Conservation (phyloP, 495 filamentous ascomycete species). For the Venustampulla echinocandica region DNA sequence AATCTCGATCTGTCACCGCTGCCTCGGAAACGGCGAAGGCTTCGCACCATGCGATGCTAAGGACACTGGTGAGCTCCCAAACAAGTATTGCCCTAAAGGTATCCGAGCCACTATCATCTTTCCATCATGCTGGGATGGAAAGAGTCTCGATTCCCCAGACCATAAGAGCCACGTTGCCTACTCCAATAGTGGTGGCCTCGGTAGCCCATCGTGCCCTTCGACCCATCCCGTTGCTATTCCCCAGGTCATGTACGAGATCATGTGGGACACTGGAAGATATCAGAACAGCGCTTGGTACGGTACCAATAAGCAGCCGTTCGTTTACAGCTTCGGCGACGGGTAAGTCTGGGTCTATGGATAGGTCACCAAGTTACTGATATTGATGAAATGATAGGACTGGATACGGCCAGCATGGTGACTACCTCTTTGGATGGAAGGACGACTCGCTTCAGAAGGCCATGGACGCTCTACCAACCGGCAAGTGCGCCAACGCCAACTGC, state of each 20-base stretch:
- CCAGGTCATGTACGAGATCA: conserved; percentile 52
- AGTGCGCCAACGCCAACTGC: conserved; percentile 29
- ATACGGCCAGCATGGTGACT: conserved; percentile 59
- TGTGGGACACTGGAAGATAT: conserved; percentile 42
- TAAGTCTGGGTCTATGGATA: conserved; percentile 12
- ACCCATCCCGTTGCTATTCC: conserved; percentile 48
- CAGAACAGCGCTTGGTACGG: conserved; percentile 38
- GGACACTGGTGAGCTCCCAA: conserved; percentile 6
- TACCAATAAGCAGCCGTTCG: conserved; percentile 26
- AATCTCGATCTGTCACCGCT: conserved; percentile 6
- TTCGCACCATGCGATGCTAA: conserved; percentile 7
- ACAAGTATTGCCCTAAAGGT: conserved; percentile 6
- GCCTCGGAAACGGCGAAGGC: conserved; percentile 4
- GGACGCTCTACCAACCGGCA: conserved; percentile 18
- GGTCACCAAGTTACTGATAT: conserved; percentile 33
- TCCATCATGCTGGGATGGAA: conserved; percentile 84
- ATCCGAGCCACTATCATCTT: conserved; percentile 37
- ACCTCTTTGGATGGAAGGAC: conserved; percentile 60
- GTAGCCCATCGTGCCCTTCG: conserved; percentile 24
- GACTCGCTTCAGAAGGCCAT: conserved; percentile 35
- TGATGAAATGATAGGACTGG: conserved; percentile 21
- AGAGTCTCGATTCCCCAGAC: conserved; percentile 41
- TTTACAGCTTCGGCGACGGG: conserved; percentile 31
- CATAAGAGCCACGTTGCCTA: conserved; percentile 51
- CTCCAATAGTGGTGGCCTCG: conserved; percentile 29